Evolutionary conservation across 805 yeast species (phyloP).

Genomic region (Pachysolen tannophilus): DNA sequence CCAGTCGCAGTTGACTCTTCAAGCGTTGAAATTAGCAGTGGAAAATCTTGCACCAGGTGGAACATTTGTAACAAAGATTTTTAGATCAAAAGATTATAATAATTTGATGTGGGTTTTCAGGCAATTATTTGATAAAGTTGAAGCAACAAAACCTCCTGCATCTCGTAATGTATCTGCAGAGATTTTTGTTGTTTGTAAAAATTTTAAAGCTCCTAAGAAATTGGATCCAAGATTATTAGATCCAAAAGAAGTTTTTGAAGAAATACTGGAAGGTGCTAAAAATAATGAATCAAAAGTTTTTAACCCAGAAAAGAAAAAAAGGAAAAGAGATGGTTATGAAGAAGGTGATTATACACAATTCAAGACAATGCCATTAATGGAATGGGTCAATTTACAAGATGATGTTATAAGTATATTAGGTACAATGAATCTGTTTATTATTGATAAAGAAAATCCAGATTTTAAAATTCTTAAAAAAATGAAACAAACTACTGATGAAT

Average conservation of each 20-base stretch:
- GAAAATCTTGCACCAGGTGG: slow-evolving; percentile 91
- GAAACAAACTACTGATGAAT: slow-evolving; percentile 71
- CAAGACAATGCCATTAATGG: slow-evolving; percentile 67
- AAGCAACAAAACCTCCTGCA: slow-evolving; percentile 98
- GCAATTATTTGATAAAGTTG: slow-evolving; percentile 91
- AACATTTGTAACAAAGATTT: slow-evolving; percentile 91
- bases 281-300: slow-evolving; percentile 88
- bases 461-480: slow-evolving; percentile 66
- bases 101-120: slow-evolving; percentile 96
- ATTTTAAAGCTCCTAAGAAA: slow-evolving; percentile 93
- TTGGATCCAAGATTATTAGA: slow-evolving; percentile 89
- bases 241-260: slow-evolving; percentile 91
- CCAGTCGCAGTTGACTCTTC: slow-evolving; percentile 91
- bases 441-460: slow-evolving; percentile 58
- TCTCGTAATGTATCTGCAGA: slow-evolving; percentile 99
- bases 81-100: slow-evolving; percentile 98
- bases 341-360: slow-evolving; percentile 78
- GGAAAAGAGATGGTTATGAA: slow-evolving; percentile 95
- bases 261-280: slow-evolving; percentile 62
- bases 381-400: slow-evolving; percentile 64
- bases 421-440: slow-evolving; percentile 52
- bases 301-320: slow-evolving; percentile 85
- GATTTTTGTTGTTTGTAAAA: slow-evolving; percentile 93
- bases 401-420: slow-evolving; percentile 85
- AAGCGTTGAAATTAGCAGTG: slow-evolving; percentile 88